phyloP scores from a whole-genome alignment of 805 yeast genomes.

The Kodamaea restingae region DNA sequence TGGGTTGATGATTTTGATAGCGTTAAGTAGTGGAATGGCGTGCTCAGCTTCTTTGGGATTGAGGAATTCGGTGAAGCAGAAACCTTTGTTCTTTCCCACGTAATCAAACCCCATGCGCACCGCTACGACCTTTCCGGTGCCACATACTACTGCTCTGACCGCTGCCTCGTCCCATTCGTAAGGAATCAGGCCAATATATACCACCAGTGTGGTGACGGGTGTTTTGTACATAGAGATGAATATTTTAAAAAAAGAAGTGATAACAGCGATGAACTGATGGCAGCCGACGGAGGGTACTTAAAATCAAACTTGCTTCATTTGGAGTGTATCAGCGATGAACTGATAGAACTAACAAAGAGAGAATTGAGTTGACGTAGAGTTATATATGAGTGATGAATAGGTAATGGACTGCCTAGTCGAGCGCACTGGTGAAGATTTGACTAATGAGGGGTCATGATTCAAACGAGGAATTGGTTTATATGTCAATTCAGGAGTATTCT shows the following conservation, averaged over 20 bases:
- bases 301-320: no score
- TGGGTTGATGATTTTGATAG: constrained; percentile 34
- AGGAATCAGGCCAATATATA: constrained; percentile 63
- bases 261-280: background rate
- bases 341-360: no score
- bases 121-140: constrained; percentile 67
- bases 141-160: constrained; percentile 60
- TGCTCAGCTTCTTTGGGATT: constrained; percentile 48
- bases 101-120: constrained; percentile 59
- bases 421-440: no score
- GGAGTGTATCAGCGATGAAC: no score
- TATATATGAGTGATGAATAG: no score
- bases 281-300: background rate
- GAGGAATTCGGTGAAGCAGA: constrained; percentile 58
- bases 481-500: no score
- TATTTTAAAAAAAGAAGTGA: background rate
- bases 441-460: no score
- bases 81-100: constrained; percentile 62
- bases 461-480: no score
- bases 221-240: constrained; percentile 6
- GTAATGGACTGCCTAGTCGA: no score
- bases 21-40: constrained; percentile 44
- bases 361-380: no score
- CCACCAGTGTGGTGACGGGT: constrained; percentile 34
- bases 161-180: constrained; percentile 66